Conservation (phyloP, 768 basidiomycete species). For the Mycena olivaceomarginata region DNA sequence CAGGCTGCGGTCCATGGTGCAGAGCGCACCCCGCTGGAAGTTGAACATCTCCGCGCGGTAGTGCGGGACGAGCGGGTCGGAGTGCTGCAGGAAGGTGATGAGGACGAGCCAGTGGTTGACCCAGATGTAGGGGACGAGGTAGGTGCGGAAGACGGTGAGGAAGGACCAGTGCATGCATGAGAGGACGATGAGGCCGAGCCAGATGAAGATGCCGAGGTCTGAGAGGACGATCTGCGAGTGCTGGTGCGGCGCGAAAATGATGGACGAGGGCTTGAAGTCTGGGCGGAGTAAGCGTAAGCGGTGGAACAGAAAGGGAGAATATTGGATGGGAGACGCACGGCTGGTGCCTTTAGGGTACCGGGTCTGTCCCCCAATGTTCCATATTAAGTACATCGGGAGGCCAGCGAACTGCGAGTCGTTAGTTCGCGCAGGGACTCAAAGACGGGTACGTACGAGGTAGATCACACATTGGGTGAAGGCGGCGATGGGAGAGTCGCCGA, state of each 20-base stretch:
- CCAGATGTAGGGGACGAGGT: constrained; percentile 78
- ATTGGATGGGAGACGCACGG: constrained; percentile 72
- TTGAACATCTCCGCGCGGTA: constrained; percentile 71
- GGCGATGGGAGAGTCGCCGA: constrained; percentile 93
- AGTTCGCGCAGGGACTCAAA: constrained; percentile 10
- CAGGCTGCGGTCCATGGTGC: constrained; percentile 72
- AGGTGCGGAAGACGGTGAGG: constrained; percentile 83
- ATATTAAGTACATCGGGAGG: constrained; percentile 89
- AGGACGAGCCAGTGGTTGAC: constrained; percentile 58
- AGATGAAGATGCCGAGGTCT: constrained; percentile 87
- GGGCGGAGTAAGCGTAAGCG: constrained; percentile 15
- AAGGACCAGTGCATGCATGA: constrained; percentile 81
- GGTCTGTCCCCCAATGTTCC: constrained; percentile 92
- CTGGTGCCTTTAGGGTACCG: constrained; percentile 87
- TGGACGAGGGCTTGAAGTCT: constrained; percentile 89
- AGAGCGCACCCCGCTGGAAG: constrained; percentile 75
- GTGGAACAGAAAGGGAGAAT: constrained; percentile 1
- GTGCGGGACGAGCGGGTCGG: constrained; percentile 75
- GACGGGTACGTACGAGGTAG: constrained; percentile 72
- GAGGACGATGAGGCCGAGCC: constrained; percentile 74
- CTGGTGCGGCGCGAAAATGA: constrained; percentile 91
- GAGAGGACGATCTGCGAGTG: constrained; percentile 85
- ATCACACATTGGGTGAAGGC: constrained; percentile 69
- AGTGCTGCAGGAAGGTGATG: constrained; percentile 79
- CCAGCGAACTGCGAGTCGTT: constrained; percentile 75